Percentiles rank a stretch among this genome's conserved stretches.
phyloP scores from a whole-genome alignment of 2,329 filamentous ascomycete species.

The Nemania sp. region DNA sequence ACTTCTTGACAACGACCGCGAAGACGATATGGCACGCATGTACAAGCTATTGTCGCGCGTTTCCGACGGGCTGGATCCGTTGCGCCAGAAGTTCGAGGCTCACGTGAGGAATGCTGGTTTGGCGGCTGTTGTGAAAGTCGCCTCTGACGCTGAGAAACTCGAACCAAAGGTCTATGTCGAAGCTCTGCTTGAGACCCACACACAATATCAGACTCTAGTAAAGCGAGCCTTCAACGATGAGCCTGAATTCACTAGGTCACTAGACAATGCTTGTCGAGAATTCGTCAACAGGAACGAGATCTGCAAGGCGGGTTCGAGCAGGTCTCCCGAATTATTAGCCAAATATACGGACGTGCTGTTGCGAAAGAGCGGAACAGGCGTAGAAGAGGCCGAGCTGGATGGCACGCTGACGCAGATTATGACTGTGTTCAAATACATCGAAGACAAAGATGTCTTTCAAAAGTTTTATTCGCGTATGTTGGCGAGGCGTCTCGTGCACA shows the following conservation, averaged over 20 bases:
- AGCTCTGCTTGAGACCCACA: constrained; percentile 90
- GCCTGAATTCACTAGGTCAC: constrained; percentile 91
- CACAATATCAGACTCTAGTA: constrained; percentile 88
- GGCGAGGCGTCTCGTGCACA: constrained; percentile 91
- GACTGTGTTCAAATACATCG: constrained; percentile 99
- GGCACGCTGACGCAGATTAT: constrained; percentile 89
- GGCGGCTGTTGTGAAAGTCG: constrained; percentile 87
- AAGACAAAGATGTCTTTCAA: constrained; percentile 99
- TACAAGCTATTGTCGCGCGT: constrained; percentile 90
- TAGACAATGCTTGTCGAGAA: constrained; percentile 96
- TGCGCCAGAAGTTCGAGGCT: constrained; percentile 84
- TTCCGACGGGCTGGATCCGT: constrained; percentile 85
- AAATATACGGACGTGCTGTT: constrained; percentile 94
- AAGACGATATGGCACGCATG: constrained; percentile 96
- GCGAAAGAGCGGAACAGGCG: constrained; percentile 89
- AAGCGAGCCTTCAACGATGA: constrained; percentile 93
- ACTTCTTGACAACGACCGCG: constrained; percentile 88
- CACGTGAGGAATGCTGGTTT: constrained; percentile 91
- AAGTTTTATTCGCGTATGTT: constrained; percentile 99
- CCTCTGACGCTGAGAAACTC: constrained; percentile 82
- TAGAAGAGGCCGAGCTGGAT: constrained; percentile 93
- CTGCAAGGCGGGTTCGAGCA: constrained; percentile 90
- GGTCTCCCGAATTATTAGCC: constrained; percentile 90
- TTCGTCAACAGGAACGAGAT: constrained; percentile 98
- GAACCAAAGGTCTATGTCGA: constrained; percentile 98